A percentile compares a stretch with the other conserved stretches of the same genome.
Conservation (phyloP, 345 rosid species). For the Dovyalis caffra region DNA sequence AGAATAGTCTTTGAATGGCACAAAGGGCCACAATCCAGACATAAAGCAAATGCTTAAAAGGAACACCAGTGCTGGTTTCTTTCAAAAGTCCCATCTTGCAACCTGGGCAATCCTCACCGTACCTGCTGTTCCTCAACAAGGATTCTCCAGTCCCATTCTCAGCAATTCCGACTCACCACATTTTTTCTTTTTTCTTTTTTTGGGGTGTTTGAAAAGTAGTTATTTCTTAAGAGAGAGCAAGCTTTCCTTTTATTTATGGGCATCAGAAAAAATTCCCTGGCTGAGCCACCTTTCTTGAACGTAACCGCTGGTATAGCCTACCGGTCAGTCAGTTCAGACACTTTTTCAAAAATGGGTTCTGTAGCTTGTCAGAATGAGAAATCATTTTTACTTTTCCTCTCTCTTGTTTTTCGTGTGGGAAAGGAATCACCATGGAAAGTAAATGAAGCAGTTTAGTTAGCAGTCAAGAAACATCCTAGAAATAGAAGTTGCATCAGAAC, state of each 20-base stretch:
- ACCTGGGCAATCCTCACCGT: conserved; percentile 31
- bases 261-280: neutral
- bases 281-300: neutral
- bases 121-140: conserved; percentile 9
- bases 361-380: no score
- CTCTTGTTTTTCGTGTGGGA: no score
- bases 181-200: no score
- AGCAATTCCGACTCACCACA: neutral
- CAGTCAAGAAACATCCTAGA: no score
- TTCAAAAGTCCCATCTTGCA: conserved; percentile 30
- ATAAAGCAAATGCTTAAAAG: conserved; percentile 20
- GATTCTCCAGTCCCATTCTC: neutral
- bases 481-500: no score
- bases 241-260: neutral
- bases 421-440: no score
- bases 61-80: conserved; percentile 20
- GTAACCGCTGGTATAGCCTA: neutral
- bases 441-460: no score
- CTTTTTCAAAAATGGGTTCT: no score
- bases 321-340: neutral
- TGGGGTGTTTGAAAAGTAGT: no score
- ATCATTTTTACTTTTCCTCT: no score
- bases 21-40: conserved; percentile 31
- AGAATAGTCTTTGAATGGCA: conserved; percentile 13
- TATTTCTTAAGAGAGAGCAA: neutral